Conservation (phyloP, 345 rosid species). For the Lumnitzera littorea region DNA sequence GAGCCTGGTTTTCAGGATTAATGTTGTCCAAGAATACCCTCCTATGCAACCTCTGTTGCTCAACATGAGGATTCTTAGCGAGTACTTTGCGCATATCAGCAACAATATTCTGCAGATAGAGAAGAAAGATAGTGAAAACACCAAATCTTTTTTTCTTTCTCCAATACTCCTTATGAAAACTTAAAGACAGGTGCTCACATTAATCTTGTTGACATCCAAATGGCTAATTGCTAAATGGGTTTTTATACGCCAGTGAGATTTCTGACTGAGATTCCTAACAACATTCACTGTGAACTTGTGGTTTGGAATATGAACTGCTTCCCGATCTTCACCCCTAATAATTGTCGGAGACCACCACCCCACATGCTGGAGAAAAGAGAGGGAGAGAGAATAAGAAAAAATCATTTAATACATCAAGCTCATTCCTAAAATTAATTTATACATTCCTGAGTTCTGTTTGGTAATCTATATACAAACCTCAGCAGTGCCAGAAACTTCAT, state of each 20-base stretch:
- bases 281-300: constrained; percentile 77
- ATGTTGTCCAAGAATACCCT: constrained; percentile 74
- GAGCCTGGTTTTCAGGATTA: constrained; percentile 75
- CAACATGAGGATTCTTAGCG: constrained; percentile 89
- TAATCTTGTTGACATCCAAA: constrained; percentile 76
- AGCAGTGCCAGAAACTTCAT: constrained; percentile 97
- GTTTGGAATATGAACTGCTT: constrained; percentile 95
- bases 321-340: constrained; percentile 93
- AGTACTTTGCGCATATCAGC: constrained; percentile 96
- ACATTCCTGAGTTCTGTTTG: background rate
- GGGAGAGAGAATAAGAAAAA: background rate
- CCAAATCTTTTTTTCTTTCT: no score
- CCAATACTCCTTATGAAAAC: background rate
- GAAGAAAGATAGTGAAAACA: background rate
- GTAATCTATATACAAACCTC: constrained; percentile 52
- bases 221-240: constrained; percentile 81
- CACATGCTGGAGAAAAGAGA: constrained; percentile 47
- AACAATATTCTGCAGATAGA: constrained; percentile 47
- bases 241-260: constrained; percentile 96
- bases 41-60: constrained; percentile 87
- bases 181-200: constrained; percentile 37
- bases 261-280: constrained; percentile 92
- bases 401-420: background rate
- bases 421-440: no score
- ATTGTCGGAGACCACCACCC: constrained; percentile 99